Evolutionary conservation across 1,284 basidiomycete genomes (phyloP).

Genomic region (Irpex sp.): DNA sequence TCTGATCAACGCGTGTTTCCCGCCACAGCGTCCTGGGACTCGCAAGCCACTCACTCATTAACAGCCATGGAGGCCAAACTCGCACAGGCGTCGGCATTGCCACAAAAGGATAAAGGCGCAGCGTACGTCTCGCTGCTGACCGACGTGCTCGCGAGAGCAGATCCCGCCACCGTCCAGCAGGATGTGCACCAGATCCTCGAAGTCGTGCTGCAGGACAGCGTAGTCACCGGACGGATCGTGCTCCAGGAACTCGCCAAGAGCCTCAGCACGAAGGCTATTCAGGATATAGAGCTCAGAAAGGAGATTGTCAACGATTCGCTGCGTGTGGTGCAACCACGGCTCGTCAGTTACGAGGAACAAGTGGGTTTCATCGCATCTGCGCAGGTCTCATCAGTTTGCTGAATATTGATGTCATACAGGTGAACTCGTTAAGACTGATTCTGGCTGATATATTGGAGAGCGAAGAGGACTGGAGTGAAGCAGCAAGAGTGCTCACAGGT

Average conservation of each 20-base stretch:
- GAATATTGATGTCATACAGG: conserved; percentile 40
- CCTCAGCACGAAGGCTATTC: conserved; percentile 52
- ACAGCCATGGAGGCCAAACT: conserved; percentile 61
- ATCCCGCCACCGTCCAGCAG: conserved; percentile 39
- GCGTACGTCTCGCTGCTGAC: conserved; percentile 65
- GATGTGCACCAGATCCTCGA: conserved; percentile 71
- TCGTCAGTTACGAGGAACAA: conserved; percentile 93
- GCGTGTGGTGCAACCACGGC: conserved; percentile 67
- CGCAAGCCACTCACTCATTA: background rate
- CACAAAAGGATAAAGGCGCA: conserved; percentile 81
- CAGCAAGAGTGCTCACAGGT: conserved; percentile 87
- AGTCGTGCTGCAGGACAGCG: conserved; percentile 72
- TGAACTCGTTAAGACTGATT: conserved; percentile 80
- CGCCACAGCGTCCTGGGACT: background rate
- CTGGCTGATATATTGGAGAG: conserved; percentile 86
- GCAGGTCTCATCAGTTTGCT: conserved; percentile 4
- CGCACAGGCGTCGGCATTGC: conserved; percentile 55
- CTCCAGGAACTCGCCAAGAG: conserved; percentile 76
- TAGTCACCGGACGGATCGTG: conserved; percentile 83
- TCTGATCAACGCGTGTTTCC: conserved; percentile 5
- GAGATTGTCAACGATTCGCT: conserved; percentile 72
- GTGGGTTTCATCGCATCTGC: conserved; percentile 40
- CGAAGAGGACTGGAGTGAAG: conserved; percentile 91
- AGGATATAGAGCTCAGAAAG: conserved; percentile 57
- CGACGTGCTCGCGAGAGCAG: conserved; percentile 49